Base-by-base conservation (phyloP, 2,329 filamentous ascomycete species). In the Geoglossum cookeanum region DNA sequence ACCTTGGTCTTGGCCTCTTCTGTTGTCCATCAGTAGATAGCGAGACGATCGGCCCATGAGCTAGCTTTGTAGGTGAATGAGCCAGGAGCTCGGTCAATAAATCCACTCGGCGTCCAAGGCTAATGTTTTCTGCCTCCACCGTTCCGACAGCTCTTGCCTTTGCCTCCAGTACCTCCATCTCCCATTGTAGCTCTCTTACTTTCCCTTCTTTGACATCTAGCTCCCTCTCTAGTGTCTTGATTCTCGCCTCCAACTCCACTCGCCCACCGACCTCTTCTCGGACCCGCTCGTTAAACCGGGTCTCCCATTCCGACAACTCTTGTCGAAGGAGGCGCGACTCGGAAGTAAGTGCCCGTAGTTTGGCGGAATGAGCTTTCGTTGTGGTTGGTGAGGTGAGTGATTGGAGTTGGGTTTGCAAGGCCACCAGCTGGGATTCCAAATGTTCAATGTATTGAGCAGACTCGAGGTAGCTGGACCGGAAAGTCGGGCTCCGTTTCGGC, bases 281-380 rank as follows among this genome's bases (percentile, higher is more conserved):
- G 6, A 64, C 60, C 11, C 61, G 58, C 4, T 60, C 45, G 30
- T 60, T 59, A 54, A 64, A 64, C 49, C 60, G 59, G 27, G 56
- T 60, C 48, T 64, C 62, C 63, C 63, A 64, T 37, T 64, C 63
- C 13, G 58, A 56, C 29, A 64, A 33, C 55, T 64, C 63, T 3
- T 59, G 51, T 9, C 57, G 49, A n/a, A 64, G 58, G 3, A 52
- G 35, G 13, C 59, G 39, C 3, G 58, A 57, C 53, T 64, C 63
- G 4, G 57, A 52, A 6, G 55, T 59, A 5, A 64, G 52, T 22
- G 58, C 55, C 17, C 61, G 55, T 47, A 64, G 55, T 48, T 62
- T 63, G 4, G 58, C 52, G 1, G 61, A 61, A 11, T 63, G 62
- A 3, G 57, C 58, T 13, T 55, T 57, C 15, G 54, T 61, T 30